phyloP scores from a whole-genome alignment of 805 yeast genomes.

The Yarrowia divulgata region DNA sequence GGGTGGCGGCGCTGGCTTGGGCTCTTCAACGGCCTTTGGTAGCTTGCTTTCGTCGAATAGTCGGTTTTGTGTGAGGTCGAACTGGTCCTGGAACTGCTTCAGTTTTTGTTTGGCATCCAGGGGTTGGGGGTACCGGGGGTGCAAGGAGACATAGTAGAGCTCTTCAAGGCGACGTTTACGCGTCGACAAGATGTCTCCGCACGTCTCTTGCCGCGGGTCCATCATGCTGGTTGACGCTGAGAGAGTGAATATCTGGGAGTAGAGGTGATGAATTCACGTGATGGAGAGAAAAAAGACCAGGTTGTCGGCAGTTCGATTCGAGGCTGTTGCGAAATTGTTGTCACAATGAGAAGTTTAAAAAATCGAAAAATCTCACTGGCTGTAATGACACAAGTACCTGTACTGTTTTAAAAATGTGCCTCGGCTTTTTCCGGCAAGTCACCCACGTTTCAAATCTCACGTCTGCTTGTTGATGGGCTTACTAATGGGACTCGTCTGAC shows the following conservation, averaged over 20 bases:
- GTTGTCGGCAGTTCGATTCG: not conserved
- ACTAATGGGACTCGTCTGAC: constrained; percentile 2
- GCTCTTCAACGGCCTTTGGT: constrained; percentile 10
- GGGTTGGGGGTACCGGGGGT: constrained; percentile 58
- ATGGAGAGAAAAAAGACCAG: constrained; percentile 4
- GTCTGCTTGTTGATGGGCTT: constrained; percentile 14
- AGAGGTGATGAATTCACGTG: constrained; percentile 35
- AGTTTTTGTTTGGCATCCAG: constrained; percentile 49
- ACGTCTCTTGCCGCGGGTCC: constrained; percentile 37
- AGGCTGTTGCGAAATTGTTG: not conserved
- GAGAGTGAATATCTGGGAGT: constrained; percentile 23
- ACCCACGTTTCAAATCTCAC: not conserved
- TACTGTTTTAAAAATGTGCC: too few relatives aligned
- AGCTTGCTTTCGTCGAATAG: constrained; percentile 25
- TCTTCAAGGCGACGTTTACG: constrained; percentile 68
- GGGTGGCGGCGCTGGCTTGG: not conserved
- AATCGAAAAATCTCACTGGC: too few relatives aligned
- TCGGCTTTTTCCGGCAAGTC: not conserved
- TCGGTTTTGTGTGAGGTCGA: constrained; percentile 40
- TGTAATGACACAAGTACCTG: too few relatives aligned
- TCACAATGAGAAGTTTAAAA: not conserved
- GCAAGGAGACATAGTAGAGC: constrained; percentile 63
- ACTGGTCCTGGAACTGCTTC: constrained; percentile 51
- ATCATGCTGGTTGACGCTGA: constrained; percentile 31
- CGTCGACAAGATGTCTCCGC: constrained; percentile 29